A percentile compares a stretch with the other conserved stretches of the same genome.
phyloP scores from a whole-genome alignment of 2,329 filamentous ascomycete genomes.

The Paecilomyces sp. region DNA sequence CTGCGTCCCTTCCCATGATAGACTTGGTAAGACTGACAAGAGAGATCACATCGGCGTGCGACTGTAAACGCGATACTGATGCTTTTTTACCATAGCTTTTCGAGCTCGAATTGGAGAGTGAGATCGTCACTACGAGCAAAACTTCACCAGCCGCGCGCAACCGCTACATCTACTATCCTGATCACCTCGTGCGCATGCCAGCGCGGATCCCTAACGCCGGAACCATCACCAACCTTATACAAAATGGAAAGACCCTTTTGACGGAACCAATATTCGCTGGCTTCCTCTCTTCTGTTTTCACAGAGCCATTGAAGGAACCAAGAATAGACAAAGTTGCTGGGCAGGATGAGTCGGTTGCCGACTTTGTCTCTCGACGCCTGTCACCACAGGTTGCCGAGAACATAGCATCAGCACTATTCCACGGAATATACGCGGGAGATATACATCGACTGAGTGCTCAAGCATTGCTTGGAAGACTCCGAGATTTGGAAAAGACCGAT shows the following conservation, averaged over 20 bases:
- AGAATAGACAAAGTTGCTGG: constrained; percentile 24
- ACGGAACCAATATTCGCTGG: constrained; percentile 53
- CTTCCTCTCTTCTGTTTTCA: constrained; percentile 26
- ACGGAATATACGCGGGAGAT: constrained; percentile 91
- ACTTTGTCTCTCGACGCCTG: constrained; percentile 54
- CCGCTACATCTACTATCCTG: constrained; percentile 83
- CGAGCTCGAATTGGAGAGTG: constrained; percentile 49
- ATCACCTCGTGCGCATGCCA: constrained; percentile 64
- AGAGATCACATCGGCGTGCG: constrained; percentile 2
- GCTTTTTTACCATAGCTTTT: constrained; percentile 40
- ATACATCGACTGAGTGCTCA: constrained; percentile 71
- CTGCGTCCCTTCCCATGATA: constrained; percentile 60
- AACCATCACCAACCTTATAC: constrained; percentile 18
- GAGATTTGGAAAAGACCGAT: constrained; percentile 39
- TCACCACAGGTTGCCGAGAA: constrained; percentile 59
- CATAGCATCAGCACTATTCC: constrained; percentile 64
- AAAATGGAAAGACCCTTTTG: constrained; percentile 29
- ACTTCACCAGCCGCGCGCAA: constrained; percentile 49
- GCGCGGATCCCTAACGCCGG: constrained; percentile 26
- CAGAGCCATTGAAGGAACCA: constrained; percentile 21
- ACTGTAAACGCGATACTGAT: not conserved
- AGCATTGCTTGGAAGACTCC: constrained; percentile 49
- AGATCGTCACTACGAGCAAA: constrained; percentile 49
- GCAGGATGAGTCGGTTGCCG: constrained; percentile 64
- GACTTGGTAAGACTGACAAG: constrained; percentile 53